A percentile compares a stretch with the other conserved stretches of the same genome.
These are phyloP conservation scores for Lyophyllum semitale DNA, from an alignment of 768 basidiomycete genomes.

Conservation along the genomic window DNA sequence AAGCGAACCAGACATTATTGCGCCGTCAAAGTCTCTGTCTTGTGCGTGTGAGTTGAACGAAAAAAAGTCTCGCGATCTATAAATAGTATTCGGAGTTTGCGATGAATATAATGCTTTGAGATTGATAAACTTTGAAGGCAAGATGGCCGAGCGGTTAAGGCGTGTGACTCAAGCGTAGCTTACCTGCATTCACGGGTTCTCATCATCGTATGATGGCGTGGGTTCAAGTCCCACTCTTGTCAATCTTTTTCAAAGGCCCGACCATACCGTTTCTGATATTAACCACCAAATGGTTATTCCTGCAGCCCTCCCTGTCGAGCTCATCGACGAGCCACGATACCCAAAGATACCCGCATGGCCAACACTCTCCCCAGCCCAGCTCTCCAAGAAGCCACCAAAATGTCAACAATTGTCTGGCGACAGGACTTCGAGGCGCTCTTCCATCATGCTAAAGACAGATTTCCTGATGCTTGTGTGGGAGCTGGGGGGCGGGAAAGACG, in stretches of 20 bases:
- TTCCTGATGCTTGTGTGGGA: constrained; percentile 98
- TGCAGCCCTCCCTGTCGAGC: no score
- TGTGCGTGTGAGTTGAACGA: no score
- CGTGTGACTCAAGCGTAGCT: constrained; percentile 49
- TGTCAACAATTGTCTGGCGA: constrained; percentile 78
- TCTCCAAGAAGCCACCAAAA: constrained; percentile 64
- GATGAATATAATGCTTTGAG: no score
- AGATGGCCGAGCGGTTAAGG: constrained; percentile 52
- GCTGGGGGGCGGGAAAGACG: constrained; percentile 51
- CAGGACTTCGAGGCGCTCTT: constrained; percentile 78
- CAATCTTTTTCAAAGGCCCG: background rate
- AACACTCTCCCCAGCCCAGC: constrained; percentile 33
- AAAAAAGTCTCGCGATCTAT: no score
- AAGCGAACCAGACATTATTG: no score
- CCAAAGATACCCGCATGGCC: constrained; percentile 21
- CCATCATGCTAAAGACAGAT: constrained; percentile 81
- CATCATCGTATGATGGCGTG: constrained; percentile 8
- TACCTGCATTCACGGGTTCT: constrained; percentile 20
- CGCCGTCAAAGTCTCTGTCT: no score
- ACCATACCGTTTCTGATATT: background rate
- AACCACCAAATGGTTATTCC: background rate
- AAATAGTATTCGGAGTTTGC: no score
- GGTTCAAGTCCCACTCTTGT: constrained; percentile 10
- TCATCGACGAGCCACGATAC: constrained; percentile 13
- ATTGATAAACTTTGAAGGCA: no score